Evolutionary conservation across 2,329 filamentous ascomycete genomes (phyloP), one percentile per base, ranked within the genome.

Genomic region (Fusarium keratoplasticum): DNA sequence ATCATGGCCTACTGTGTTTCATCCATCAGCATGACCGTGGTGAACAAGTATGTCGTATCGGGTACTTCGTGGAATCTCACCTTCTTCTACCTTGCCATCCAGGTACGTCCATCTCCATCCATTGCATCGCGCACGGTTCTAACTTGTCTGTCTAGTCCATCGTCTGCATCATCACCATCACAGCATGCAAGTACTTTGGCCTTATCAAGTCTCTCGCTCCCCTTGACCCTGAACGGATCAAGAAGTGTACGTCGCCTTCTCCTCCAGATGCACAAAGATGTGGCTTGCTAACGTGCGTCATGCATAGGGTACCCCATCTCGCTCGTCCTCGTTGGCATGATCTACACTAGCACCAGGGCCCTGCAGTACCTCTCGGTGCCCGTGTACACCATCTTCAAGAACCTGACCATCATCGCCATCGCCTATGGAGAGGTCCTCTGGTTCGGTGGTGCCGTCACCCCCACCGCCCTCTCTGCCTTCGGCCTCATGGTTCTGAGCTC

Each of bases 351-450:
- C 80, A 96, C 94, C 80, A 98, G 98, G 87, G 95, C 96, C 25
- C 91, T 99, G 54, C 95, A 98, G 85, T 98, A 92, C 85, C 93
- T 99, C 72, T 98, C 95, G 33, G 97, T 99, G 68, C 96, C 96
- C 35, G 96, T 99, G 36, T 99, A 99, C 86, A 99, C 96, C 67
- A 99, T 99, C 82, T 99, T 99, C 90, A 99, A 99, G 90, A 99
- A 99, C 86, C 84, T 99, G 87, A 98, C 96, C 74, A 99, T 97
- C 84, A 98, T 98, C 80, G 91, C 98, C 76, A 98, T 98, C 80
- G 96, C 96, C 65, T 99, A 99, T 79, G 96, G 96, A 77, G 96
- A 99, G 86, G 96, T 98, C 31, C 89, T 99, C 61, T 98, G 96
- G 95, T 99, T 99, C 78, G 96, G 96, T 70, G 96, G 96, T 79